A percentile compares a stretch with the other conserved stretches of the same genome.
These are phyloP conservation scores for Hymenoscyphus repandus DNA, from an alignment of 2,329 filamentous ascomycete species.

Conservation along the genomic window DNA sequence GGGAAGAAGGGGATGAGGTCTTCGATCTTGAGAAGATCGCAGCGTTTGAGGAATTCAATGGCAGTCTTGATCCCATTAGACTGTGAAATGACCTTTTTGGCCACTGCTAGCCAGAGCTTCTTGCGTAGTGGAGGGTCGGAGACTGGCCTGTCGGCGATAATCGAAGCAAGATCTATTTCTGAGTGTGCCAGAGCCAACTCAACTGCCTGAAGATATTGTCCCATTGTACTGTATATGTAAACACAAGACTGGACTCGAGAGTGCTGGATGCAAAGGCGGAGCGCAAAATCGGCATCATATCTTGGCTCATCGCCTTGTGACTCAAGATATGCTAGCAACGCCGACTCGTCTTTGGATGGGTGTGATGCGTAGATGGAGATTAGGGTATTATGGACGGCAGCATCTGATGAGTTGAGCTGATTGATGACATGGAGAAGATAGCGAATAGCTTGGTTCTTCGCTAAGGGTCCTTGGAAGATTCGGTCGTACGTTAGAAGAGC, in stretches of 20 bases:
- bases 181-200: slow-evolving; percentile 86
- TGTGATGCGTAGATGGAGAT: slow-evolving; percentile 94
- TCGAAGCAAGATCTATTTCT: slow-evolving; percentile 82
- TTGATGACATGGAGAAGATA: slow-evolving; percentile 94
- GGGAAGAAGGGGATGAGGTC: slow-evolving; percentile 98
- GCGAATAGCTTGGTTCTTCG: slow-evolving; percentile 83
- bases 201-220: slow-evolving; percentile 87
- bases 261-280: slow-evolving; percentile 92
- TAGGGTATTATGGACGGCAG: slow-evolving; percentile 93
- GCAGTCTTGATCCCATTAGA: slow-evolving; percentile 85
- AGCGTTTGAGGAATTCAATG: slow-evolving; percentile 88
- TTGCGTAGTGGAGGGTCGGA: slow-evolving; percentile 78
- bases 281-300: slow-evolving; percentile 93
- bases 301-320: slow-evolving; percentile 80
- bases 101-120: slow-evolving; percentile 91
- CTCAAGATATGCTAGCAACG: slow-evolving; percentile 82
- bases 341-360: slow-evolving; percentile 75
- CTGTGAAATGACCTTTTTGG: slow-evolving; percentile 86
- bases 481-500: slow-evolving; percentile 92
- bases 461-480: slow-evolving; percentile 59
- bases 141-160: slow-evolving; percentile 81
- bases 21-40: slow-evolving; percentile 88
- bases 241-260: slow-evolving; percentile 90
- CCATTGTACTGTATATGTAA: slow-evolving; percentile 96
- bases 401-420: slow-evolving; percentile 70